phyloP scores from a whole-genome alignment of 805 yeast species.

The Candida stauntonica region DNA sequence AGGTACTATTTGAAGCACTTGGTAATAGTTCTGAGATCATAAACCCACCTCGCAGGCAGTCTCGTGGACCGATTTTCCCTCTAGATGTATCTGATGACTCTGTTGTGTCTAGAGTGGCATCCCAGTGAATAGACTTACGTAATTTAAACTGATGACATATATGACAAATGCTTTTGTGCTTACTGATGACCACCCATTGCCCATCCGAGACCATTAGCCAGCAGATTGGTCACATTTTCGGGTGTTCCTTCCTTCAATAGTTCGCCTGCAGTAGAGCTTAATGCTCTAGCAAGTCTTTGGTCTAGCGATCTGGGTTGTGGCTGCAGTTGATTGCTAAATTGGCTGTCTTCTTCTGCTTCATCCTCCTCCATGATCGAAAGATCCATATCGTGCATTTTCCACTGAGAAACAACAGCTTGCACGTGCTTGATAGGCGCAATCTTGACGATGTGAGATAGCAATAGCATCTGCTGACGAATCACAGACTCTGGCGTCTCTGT shows the following conservation, averaged over 20 bases:
- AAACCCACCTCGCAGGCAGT: not conserved
- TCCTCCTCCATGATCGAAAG: slow-evolving; percentile 27
- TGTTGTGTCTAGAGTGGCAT: slow-evolving; percentile 4
- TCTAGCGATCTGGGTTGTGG: slow-evolving; percentile 13
- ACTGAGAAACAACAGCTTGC: slow-evolving; percentile 53
- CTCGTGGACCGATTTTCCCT: not conserved
- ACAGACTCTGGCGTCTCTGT: slow-evolving; percentile 34
- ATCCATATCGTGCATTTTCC: slow-evolving; percentile 49
- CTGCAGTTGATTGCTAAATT: not conserved
- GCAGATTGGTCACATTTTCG: slow-evolving; percentile 34
- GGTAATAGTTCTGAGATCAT: not conserved
- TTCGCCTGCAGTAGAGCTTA: slow-evolving; percentile 22
- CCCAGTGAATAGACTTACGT: not conserved
- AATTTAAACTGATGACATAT: too few species aligned
- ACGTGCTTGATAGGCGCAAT: slow-evolving; percentile 53
- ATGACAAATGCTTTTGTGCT: too few species aligned
- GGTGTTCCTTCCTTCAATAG: slow-evolving; percentile 13
- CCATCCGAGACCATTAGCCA: slow-evolving; percentile 49
- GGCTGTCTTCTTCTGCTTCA: slow-evolving; percentile 1
- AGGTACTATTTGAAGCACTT: not conserved
- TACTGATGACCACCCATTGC: slow-evolving; percentile 35
- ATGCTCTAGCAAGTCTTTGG: slow-evolving; percentile 21
- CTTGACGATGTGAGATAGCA: slow-evolving; percentile 48
- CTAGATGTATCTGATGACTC: slow-evolving; percentile 3
- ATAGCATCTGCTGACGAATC: slow-evolving; percentile 46